Evolutionary conservation across 148 eudicot species (phyloP), one percentile per base, ranked within the genome.

Genomic region (Vaccinium macrocarpon): DNA sequence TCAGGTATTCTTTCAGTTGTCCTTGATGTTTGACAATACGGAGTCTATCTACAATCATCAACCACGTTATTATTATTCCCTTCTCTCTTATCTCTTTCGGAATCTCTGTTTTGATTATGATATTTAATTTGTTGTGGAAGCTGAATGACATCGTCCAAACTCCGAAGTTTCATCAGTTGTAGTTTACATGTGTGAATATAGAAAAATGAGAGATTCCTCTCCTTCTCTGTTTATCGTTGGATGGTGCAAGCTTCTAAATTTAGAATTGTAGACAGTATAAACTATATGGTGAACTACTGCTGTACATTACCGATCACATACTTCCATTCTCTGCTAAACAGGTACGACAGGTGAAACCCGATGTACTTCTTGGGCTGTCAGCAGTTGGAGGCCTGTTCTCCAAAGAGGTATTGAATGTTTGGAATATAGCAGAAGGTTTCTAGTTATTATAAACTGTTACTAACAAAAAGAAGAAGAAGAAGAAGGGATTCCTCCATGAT

Each of bases 361-460:
- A 97, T 90, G 99, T 96, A 49, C 99, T 97, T 87, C 94, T 96
- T 73, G 99, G 99, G 72, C 88, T 97, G 90, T 97, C 99, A 76
- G 99, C 97, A 48, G 95, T 92, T 84, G 99, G 99, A 81, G 99
- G 98, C 55, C 87, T 97, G 84, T 97, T 97, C 84, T 93, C 96
- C 57, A 88, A 82, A 87, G 99, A 97, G 98, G 97, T 95, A 90
- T 80, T 23, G 32, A 53, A 38, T 19, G 38, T 70, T 74, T 57
- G 35, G 59, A 80, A 71, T 62, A 53, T 78, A 82, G 46, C 49
- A 11, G 49, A 70, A 18, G 7, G 21, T 82, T 70, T 82, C 19
- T 16, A 51, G 12, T 42, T 32, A 51, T 53, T 7, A 79, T 53
- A 16, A 79, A 56, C 61, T 81, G n/a, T 49, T 66, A 48, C 15